These are phyloP conservation scores for Hemileccinum rubropunctum DNA, from an alignment of 768 basidiomycete species.

Conservation along the genomic window DNA sequence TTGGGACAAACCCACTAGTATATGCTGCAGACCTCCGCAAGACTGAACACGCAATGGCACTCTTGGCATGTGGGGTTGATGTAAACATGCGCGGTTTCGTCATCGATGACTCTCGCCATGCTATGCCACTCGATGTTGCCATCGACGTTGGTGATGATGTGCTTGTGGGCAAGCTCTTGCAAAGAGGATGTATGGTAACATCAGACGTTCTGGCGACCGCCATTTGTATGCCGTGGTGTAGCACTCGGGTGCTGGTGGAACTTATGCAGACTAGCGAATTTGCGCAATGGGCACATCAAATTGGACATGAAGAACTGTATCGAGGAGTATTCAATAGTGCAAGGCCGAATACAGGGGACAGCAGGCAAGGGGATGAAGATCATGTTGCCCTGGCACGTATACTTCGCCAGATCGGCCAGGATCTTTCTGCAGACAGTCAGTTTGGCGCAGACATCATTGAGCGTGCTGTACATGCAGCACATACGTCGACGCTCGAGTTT, in stretches of 20 bases:
- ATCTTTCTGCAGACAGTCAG: background rate
- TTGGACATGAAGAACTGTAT: background rate
- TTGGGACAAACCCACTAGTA: conserved; percentile 9
- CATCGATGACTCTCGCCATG: background rate
- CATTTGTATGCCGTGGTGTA: conserved; percentile 7
- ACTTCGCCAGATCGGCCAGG: background rate
- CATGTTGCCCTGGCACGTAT: background rate
- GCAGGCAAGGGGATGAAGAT: background rate
- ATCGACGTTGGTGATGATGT: background rate
- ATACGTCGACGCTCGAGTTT: conserved; percentile 1
- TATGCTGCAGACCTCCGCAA: conserved; percentile 7
- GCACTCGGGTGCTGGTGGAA: background rate
- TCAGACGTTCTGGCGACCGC: background rate
- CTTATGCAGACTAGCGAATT: conserved; percentile 1
- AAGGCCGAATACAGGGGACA: background rate
- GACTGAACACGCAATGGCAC: background rate
- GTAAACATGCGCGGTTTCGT: background rate
- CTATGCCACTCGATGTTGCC: background rate
- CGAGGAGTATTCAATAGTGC: conserved; percentile 1
- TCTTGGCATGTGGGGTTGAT: background rate
- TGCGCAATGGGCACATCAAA: background rate
- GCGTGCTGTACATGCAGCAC: background rate
- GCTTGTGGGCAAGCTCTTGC: conserved; percentile 1
- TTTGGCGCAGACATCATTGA: background rate
- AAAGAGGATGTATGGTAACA: background rate